These are phyloP conservation scores for Teratosphaeria zuluensis DNA, from an alignment of 2,329 filamentous ascomycete genomes.

Conservation along the genomic window DNA sequence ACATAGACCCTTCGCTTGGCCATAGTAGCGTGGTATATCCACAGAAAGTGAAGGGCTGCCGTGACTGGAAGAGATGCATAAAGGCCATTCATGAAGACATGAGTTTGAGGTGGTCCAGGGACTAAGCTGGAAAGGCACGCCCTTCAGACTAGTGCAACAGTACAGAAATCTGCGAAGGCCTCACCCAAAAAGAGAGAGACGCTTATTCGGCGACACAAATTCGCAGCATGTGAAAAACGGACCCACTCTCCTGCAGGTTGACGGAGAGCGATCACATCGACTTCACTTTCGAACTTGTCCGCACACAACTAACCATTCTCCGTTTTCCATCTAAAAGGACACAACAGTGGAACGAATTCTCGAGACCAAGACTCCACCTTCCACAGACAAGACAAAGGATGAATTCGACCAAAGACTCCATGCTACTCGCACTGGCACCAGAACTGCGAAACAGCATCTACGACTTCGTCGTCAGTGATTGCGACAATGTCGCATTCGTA, in stretches of 20 bases:
- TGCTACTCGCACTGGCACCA: neutral
- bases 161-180: too few species aligned
- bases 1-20: neutral
- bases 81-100: neutral
- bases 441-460: slow-evolving; percentile 5
- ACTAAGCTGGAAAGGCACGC: too few species aligned
- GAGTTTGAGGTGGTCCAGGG: too few species aligned
- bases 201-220: neutral
- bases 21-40: neutral
- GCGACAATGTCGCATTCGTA: neutral
- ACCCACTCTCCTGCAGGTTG: too few species aligned
- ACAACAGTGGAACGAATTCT: too few species aligned
- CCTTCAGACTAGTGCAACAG: too few species aligned
- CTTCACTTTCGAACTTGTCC: too few species aligned
- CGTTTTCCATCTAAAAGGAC: too few species aligned
- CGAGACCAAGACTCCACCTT: too few species aligned
- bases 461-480: neutral
- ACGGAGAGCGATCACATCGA: too few species aligned
- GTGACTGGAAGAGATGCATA: neutral
- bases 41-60: neutral
- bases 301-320: too few species aligned
- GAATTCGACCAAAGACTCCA: neutral
- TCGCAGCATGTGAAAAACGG: neutral
- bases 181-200: too few species aligned
- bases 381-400: neutral